phyloP scores from a whole-genome alignment of 768 basidiomycete species.

The Leccinum disarticulatum region DNA sequence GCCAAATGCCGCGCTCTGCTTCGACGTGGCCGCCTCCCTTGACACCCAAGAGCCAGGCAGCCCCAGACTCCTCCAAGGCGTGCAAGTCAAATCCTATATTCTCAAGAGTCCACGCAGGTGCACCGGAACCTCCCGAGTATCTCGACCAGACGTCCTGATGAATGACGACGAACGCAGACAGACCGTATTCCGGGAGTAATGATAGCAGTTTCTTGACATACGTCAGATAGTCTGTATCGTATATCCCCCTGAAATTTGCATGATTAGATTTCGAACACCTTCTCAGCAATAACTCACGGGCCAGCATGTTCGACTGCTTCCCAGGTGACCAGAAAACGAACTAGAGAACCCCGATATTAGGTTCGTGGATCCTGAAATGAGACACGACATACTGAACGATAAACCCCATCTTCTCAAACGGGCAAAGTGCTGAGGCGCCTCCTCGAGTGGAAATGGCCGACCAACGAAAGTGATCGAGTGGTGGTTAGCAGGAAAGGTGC shows the following conservation, averaged over 20 bases:
- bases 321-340: conserved; percentile 94
- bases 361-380: not conserved
- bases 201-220: conserved; percentile 74
- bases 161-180: conserved; percentile 73
- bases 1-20: conserved; percentile 85
- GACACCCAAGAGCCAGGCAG: conserved; percentile 85
- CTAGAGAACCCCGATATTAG: conserved; percentile 36
- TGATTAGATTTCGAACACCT: not conserved
- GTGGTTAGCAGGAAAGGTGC: conserved; percentile 64
- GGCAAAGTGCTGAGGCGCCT: conserved; percentile 83
- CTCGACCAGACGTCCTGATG: conserved; percentile 98
- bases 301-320: conserved; percentile 95
- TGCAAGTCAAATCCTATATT: conserved; percentile 81
- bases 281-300: conserved; percentile 56
- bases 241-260: conserved; percentile 58
- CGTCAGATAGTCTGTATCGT: conserved; percentile 78
- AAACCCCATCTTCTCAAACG: conserved; percentile 85
- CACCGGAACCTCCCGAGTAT: conserved; percentile 92
- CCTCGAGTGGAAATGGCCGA: conserved; percentile 85
- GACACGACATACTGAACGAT: conserved; percentile 66
- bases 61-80: conserved; percentile 76
- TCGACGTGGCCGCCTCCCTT: conserved; percentile 73
- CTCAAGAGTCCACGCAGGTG: conserved; percentile 94
- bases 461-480: conserved; percentile 80
- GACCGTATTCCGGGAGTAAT: conserved; percentile 67